phyloP scores from a whole-genome alignment of 192 early-diverging fungal genomes.

The Coemansia sp. region DNA sequence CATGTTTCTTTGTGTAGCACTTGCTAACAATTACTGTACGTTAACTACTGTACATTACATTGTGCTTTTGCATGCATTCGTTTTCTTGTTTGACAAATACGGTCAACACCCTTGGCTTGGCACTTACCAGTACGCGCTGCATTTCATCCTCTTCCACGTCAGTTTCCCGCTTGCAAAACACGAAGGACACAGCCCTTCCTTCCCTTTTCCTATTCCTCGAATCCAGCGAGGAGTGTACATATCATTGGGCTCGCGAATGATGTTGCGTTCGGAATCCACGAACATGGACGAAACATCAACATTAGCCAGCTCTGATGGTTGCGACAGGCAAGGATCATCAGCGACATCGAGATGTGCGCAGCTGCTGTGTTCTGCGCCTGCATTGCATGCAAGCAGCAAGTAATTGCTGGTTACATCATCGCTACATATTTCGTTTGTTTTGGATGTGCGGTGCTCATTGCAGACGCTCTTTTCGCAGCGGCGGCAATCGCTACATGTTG shows the following conservation, averaged over 20 bases:
- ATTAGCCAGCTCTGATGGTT: neutral
- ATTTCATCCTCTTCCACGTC: slow-evolving; percentile 55
- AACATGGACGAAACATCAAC: neutral
- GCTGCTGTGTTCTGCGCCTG: neutral
- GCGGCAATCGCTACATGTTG: neutral
- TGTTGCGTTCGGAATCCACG: slow-evolving; percentile 30
- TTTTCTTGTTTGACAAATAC: neutral
- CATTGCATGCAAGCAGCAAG: neutral
- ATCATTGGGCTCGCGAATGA: slow-evolving; percentile 38
- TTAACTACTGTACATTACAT: slow-evolving; percentile 1
- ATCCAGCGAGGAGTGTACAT: slow-evolving; percentile 58
- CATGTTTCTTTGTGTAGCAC: neutral
- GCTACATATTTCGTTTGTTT: neutral
- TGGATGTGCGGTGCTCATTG: neutral
- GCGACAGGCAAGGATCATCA: neutral
- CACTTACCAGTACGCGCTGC: slow-evolving; percentile 60
- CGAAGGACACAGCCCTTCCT: slow-evolving; percentile 55
- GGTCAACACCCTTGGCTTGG: too few relatives aligned
- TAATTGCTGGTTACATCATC: neutral
- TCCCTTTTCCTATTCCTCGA: slow-evolving; percentile 47
- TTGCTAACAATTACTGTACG: slow-evolving; percentile 16
- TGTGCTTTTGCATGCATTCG: slow-evolving; percentile 1
- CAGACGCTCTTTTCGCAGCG: neutral
- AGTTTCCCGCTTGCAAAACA: slow-evolving; percentile 34
- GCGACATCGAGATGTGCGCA: neutral